Base-by-base conservation (phyloP, 805 yeast species). In the Suhomyces xylopsoci region DNA sequence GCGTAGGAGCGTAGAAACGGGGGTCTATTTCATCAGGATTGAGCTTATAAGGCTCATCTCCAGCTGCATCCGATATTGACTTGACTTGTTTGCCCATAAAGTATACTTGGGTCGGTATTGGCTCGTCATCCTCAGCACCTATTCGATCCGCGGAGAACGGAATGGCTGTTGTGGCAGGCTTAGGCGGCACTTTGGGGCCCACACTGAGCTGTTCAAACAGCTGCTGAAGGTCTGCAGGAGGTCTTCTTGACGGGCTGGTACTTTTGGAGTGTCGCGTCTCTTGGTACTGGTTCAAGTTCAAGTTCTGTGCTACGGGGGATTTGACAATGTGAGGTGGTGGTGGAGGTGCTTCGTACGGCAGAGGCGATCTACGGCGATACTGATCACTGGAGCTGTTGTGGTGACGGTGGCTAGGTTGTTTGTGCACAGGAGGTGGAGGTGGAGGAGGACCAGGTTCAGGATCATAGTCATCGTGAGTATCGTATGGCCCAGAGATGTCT, bases 1-100 rank as follows among this genome's bases (percentile, higher is more conserved):
- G 82, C 0, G 80, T 71, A 3, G 83, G 83, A 0, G 82, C 82
- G 54, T 76, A 68, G 54, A 64, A 97, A 48, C 87, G 92, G 65
- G 87, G 84, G 51, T 79, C 88, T 54, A 79, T 92, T 48, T 96
- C 92, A 62, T 77, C 92, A 44, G 99, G 98, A 0, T 92, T 94
- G 64, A 92, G 91, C 46, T 79, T 90, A 34, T 64, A 66, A 15
- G 69, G 63, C n/a, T 58, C 53, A 20, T 55, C 52, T 45, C 47
- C 42, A 5, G 59, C 58, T 3, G 55, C 42, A 3, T 60, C 57
- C 0, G 71, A 62, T 46, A 73, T 60, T 7, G 75, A 64, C 53
- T 65, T 61, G 19, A 71, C 71, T 38, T 62, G 73, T 51, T 70
- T 51, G 49, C 69, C 76, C 63, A 72, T 57, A 51, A 69, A 61